Conservation (phyloP, 306 rosid genomes). For the Rubus idaeus region DNA sequence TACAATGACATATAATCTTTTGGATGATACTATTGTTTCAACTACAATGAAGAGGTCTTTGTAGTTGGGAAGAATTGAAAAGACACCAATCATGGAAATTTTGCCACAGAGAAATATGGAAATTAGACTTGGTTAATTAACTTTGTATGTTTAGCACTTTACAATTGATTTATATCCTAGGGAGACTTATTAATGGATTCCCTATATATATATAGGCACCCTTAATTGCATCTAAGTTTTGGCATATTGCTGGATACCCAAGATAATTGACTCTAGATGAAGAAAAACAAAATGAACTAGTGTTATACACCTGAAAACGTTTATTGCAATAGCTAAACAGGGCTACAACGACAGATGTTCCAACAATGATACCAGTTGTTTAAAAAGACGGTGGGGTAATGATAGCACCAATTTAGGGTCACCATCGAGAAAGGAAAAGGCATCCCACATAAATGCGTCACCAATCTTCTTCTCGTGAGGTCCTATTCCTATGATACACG, state of each 20-base stretch:
- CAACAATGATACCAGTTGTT: slow-evolving; percentile 10
- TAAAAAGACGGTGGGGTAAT: neutral
- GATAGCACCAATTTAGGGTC: slow-evolving; percentile 14
- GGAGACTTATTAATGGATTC: neutral
- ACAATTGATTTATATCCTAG: neutral
- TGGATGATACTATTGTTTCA: neutral
- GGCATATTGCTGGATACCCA: neutral
- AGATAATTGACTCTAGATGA: neutral
- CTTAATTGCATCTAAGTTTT: neutral
- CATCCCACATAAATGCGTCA: slow-evolving; percentile 18
- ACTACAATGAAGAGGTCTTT: neutral
- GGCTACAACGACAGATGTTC: neutral
- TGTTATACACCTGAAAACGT: neutral
- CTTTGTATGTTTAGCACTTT: neutral
- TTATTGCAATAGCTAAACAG: neutral
- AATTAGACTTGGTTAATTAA: neutral
- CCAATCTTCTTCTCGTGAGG: slow-evolving; percentile 16
- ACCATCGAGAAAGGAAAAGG: slow-evolving; percentile 5
- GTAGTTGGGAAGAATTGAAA: neutral
- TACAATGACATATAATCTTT: neutral
- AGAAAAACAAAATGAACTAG: neutral
- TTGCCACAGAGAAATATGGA: neutral
- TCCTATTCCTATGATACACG: slow-evolving; percentile 17
- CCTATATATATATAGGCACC: neutral
- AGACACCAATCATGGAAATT: neutral